These are phyloP conservation scores for Podaxis carcinomalis DNA, from an alignment of 768 basidiomycete genomes.

Conservation along the genomic window DNA sequence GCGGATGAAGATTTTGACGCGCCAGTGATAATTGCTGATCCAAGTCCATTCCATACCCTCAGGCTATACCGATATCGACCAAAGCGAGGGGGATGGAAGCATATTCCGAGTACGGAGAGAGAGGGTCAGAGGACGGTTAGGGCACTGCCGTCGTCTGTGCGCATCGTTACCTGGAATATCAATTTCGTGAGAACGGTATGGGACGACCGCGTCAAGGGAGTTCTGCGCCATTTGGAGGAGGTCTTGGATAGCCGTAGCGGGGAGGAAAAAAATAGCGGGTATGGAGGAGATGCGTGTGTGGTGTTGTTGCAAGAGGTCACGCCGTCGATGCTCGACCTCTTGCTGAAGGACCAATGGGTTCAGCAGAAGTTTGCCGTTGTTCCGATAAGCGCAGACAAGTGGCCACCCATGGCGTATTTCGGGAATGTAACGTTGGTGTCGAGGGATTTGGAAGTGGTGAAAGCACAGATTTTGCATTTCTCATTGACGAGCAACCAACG, in stretches of 20 bases:
- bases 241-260: slow-evolving; percentile 34
- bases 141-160: slow-evolving; percentile 39
- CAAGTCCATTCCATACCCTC: slow-evolving; percentile 24
- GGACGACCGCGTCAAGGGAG: slow-evolving; percentile 40
- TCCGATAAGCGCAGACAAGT: slow-evolving; percentile 50
- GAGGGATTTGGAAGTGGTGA: slow-evolving; percentile 44
- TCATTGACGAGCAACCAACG: slow-evolving; percentile 46
- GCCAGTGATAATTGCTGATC: slow-evolving; percentile 18
- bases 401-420: slow-evolving; percentile 47
- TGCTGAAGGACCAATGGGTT: slow-evolving; percentile 62
- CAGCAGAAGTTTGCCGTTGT: slow-evolving; percentile 53
- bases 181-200: slow-evolving; percentile 37
- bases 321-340: slow-evolving; percentile 33
- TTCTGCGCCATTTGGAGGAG: slow-evolving; percentile 51
- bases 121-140: slow-evolving; percentile 25
- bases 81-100: slow-evolving; percentile 41
- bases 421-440: slow-evolving; percentile 73
- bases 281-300: slow-evolving; percentile 42
- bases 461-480: slow-evolving; percentile 49
- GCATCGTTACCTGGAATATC: slow-evolving; percentile 72
- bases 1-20: not conserved
- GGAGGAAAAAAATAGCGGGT: slow-evolving; percentile 5
- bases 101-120: slow-evolving; percentile 28
- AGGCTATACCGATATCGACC: slow-evolving; percentile 37
- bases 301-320: slow-evolving; percentile 72